These are phyloP conservation scores for Gautieria morchelliformis DNA, from an alignment of 768 basidiomycete genomes.

Conservation along the genomic window DNA sequence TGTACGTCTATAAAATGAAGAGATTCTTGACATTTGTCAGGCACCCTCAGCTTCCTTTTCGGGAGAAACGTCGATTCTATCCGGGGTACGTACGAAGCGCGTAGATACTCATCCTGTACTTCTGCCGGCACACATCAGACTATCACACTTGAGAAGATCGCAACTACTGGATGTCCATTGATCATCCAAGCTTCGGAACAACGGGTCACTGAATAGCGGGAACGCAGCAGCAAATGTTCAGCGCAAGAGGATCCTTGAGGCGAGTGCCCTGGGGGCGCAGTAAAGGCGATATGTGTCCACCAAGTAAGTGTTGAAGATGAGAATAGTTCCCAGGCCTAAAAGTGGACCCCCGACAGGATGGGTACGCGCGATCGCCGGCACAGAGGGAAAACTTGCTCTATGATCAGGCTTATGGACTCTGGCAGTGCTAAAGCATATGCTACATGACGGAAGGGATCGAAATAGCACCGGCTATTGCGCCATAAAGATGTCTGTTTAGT, in stretches of 20 bases:
- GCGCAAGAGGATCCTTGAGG: conserved; percentile 58
- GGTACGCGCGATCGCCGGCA: conserved; percentile 65
- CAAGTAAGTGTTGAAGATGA: no score
- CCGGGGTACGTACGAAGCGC: no score
- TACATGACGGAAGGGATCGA: conserved; percentile 41
- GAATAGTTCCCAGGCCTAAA: conserved; percentile 59
- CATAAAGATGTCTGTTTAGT: conserved; percentile 42
- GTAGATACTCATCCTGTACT: no score
- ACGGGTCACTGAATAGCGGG: conserved; percentile 48
- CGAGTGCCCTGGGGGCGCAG: conserved; percentile 57
- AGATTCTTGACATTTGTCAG: no score
- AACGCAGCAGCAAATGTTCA: conserved; percentile 57
- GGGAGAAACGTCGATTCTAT: no score
- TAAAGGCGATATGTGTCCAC: conserved; percentile 56
- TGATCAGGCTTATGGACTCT: background rate
- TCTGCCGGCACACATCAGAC: no score
- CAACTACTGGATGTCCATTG: conserved; percentile 46
- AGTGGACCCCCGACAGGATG: conserved; percentile 59
- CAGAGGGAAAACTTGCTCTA: conserved; percentile 40
- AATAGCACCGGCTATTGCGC: conserved; percentile 43
- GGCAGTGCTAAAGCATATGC: no score
- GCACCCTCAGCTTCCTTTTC: no score
- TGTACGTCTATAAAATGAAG: no score
- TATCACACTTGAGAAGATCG: no score
- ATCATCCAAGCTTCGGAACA: conserved; percentile 48